Conservation (phyloP, 371 early-diverging fungal species). For the Mortierella sp. region DNA sequence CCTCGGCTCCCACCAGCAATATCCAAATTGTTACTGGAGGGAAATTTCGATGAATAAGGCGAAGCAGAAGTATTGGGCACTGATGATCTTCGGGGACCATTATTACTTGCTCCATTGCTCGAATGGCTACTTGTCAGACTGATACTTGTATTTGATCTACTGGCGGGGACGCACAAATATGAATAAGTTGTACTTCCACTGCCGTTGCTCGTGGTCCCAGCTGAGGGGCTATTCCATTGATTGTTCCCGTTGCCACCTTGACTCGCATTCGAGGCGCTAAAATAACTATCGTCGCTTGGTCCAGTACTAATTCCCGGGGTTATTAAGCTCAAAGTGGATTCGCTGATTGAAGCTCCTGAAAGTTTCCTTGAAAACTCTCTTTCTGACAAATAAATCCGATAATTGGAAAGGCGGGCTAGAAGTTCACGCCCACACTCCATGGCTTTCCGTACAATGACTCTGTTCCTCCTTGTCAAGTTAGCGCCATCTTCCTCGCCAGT, state of each 20-base stretch:
- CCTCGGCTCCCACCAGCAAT: background rate
- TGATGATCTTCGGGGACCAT: background rate
- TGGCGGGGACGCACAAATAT: background rate
- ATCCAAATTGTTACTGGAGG: slow-evolving; percentile 3
- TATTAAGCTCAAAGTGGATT: slow-evolving; percentile 57
- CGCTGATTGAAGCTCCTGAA: slow-evolving; percentile 62
- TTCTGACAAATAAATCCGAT: slow-evolving; percentile 70
- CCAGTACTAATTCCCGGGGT: background rate
- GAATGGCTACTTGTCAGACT: background rate
- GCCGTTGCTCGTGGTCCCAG: background rate
- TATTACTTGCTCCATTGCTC: background rate
- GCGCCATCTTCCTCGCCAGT: slow-evolving; percentile 15
- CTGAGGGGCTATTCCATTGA: background rate
- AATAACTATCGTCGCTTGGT: background rate
- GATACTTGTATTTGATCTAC: background rate
- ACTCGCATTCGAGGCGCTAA: background rate
- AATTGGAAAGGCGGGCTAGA: slow-evolving; percentile 66
- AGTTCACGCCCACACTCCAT: slow-evolving; percentile 70
- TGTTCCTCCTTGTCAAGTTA: slow-evolving; percentile 54
- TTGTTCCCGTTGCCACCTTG: slow-evolving; percentile 1
- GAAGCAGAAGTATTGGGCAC: background rate
- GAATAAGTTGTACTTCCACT: background rate
- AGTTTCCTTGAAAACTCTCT: slow-evolving; percentile 67
- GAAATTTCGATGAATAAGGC: background rate
- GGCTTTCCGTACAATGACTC: slow-evolving; percentile 61